phyloP scores from a whole-genome alignment of 768 basidiomycete species.

The Leucocoprinus leucothites region DNA sequence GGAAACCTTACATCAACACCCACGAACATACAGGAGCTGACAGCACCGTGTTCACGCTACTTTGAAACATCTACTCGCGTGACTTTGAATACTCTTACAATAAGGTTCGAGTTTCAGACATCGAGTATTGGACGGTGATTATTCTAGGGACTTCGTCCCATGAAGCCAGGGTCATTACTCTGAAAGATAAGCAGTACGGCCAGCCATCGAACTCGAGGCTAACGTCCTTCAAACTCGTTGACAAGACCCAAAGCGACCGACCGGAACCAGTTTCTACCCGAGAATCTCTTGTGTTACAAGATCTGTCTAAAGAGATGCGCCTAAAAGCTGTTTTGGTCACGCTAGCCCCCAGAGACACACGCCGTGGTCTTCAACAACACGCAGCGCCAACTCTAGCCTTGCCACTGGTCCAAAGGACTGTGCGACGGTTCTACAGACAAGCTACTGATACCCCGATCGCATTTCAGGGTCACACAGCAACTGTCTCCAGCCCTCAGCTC shows the following conservation, averaged over 20 bases:
- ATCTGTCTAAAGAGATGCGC: not conserved
- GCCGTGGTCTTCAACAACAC: not conserved
- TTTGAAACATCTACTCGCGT: conserved; percentile 6
- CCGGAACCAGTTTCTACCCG: conserved; percentile 3
- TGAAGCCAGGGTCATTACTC: conserved; percentile 2
- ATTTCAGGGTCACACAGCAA: too few relatives aligned
- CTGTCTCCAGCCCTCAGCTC: too few relatives aligned
- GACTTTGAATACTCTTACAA: conserved; percentile 2
- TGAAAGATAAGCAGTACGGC: not conserved
- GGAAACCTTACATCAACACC: not conserved
- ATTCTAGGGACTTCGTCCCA: not conserved
- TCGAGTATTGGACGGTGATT: conserved; percentile 3
- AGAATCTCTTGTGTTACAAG: not conserved
- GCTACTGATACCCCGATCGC: too few relatives aligned
- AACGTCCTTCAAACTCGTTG: not conserved
- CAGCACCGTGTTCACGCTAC: conserved; percentile 8
- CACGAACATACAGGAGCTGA: not conserved
- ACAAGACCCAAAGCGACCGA: not conserved
- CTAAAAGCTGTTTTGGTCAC: not conserved
- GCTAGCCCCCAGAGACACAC: not conserved
- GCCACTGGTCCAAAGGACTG: too few relatives aligned
- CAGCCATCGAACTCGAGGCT: conserved; percentile 8
- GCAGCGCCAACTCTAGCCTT: not conserved
- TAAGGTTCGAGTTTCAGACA: conserved; percentile 11
- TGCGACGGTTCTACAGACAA: too few relatives aligned